Conservation (phyloP, 78 protist genomes). For the Anaeramoeba ignava region DNA sequence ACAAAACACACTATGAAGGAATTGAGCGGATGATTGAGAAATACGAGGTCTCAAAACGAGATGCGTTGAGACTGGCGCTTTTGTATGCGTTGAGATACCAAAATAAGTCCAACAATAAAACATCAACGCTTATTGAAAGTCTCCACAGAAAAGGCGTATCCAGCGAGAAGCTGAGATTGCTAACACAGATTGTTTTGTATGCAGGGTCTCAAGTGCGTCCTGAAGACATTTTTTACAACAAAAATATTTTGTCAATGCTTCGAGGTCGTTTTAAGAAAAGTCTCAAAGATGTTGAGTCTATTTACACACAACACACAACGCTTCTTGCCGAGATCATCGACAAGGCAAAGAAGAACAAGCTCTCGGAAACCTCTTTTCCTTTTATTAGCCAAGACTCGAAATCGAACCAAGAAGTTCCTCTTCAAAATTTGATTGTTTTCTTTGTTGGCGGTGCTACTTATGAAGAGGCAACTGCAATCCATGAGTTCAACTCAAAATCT, state of each 20-base stretch:
- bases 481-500: no score
- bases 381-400: neutral
- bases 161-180: neutral
- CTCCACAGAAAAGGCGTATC: conserved; percentile 7
- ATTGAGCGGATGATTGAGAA: conserved; percentile 6
- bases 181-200: conserved; percentile 31
- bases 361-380: conserved; percentile 29
- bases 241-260: conserved; percentile 22
- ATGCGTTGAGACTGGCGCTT: conserved; percentile 51
- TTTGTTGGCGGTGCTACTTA: conserved; percentile 78
- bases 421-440: conserved; percentile 49
- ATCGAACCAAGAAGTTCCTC: neutral
- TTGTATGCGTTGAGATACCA: conserved; percentile 77
- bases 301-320: neutral
- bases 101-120: neutral
- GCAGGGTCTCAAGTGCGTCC: conserved; percentile 45
- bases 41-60: conserved; percentile 7
- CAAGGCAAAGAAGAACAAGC: neutral
- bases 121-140: neutral
- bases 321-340: neutral
- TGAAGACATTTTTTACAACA: conserved; percentile 55
- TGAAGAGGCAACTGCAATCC: no score
- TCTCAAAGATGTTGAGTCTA: neutral
- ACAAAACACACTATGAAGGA: conserved; percentile 12
- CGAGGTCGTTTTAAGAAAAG: neutral